Conservation (phyloP, 495 filamentous ascomycete genomes). For the Xylaria intraflava region DNA sequence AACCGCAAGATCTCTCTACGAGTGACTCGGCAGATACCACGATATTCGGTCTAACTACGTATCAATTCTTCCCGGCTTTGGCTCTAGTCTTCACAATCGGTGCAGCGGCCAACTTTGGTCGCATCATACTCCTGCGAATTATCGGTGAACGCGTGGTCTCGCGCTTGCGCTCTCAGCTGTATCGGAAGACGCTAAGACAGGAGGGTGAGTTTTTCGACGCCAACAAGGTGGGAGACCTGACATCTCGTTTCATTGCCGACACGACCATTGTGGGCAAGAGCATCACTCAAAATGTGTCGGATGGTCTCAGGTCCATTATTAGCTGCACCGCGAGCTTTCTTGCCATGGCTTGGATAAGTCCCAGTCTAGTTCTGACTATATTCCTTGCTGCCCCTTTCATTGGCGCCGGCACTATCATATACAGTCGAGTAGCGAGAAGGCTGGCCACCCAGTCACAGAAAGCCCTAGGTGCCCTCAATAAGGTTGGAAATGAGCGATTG, state of each 20-base stretch:
- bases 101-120: constrained; percentile 83
- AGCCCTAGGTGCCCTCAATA: constrained; percentile 83
- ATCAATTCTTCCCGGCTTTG: constrained; percentile 72
- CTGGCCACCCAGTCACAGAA: constrained; percentile 86
- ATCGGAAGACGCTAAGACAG: constrained; percentile 82
- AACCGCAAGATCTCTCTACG: constrained; percentile 55
- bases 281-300: constrained; percentile 94
- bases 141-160: constrained; percentile 93
- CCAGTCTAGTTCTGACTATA: constrained; percentile 83
- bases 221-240: constrained; percentile 91
- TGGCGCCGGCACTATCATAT: constrained; percentile 84
- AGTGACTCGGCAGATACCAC: constrained; percentile 41
- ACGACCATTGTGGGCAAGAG: constrained; percentile 97
- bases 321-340: constrained; percentile 82
- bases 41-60: constrained; percentile 66
- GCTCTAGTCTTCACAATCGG: constrained; percentile 63
- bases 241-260: constrained; percentile 89
- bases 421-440: constrained; percentile 78
- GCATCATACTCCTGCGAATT: constrained; percentile 89
- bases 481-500: constrained; percentile 92
- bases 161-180: constrained; percentile 79
- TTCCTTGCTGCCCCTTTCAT: constrained; percentile 84
- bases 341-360: constrained; percentile 86
- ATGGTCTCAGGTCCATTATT: constrained; percentile 81
- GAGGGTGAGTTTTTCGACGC: constrained; percentile 99